phyloP scores from a whole-genome alignment of 148 eudicot genomes.

The Silene uniflora region DNA sequence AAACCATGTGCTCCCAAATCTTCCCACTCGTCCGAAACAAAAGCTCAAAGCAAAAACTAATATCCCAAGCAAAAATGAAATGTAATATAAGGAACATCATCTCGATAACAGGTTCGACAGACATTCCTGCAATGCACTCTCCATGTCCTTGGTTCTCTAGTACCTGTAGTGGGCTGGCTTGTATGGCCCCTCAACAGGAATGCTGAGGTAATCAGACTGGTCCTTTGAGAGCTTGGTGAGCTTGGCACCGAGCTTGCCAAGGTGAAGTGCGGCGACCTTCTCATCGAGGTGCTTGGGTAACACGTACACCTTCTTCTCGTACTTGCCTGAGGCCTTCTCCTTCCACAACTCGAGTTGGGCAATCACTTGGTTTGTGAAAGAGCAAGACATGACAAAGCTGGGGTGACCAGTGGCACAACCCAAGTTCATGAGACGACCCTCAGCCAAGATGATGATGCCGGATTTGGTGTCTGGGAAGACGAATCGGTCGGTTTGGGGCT shows the following conservation, averaged over 20 bases:
- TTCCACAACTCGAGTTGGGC: conserved; percentile 99
- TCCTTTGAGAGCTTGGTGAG: conserved; percentile 86
- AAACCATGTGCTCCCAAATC: not conserved
- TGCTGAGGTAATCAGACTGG: conserved; percentile 84
- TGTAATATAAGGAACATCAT: not conserved
- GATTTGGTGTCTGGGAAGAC: conserved; percentile 83
- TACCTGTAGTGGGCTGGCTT: conserved; percentile 97
- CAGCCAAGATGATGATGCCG: conserved; percentile 82
- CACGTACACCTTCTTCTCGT: conserved; percentile 91
- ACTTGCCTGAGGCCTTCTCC: conserved; percentile 69
- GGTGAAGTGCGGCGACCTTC: conserved; percentile 96
- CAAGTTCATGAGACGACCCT: conserved; percentile 97
- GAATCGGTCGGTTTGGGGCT: conserved; percentile 91
- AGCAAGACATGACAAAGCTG: conserved; percentile 97
- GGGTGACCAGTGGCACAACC: conserved; percentile 99
- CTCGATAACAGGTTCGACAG: not conserved
- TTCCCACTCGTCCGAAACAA: conserved; percentile 15
- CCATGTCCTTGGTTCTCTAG: conserved; percentile 34
- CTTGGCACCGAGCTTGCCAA: conserved; percentile 90
- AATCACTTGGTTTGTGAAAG: conserved; percentile 94
- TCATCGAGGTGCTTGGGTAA: conserved; percentile 98
- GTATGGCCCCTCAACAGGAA: conserved; percentile 88
- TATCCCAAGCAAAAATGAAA: no score
- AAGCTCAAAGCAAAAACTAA: not conserved
- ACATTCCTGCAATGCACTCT: not conserved